Evolutionary conservation across 2,329 filamentous ascomycete species (phyloP).

Genomic region (Pseudophaeomoniella oleicola): DNA sequence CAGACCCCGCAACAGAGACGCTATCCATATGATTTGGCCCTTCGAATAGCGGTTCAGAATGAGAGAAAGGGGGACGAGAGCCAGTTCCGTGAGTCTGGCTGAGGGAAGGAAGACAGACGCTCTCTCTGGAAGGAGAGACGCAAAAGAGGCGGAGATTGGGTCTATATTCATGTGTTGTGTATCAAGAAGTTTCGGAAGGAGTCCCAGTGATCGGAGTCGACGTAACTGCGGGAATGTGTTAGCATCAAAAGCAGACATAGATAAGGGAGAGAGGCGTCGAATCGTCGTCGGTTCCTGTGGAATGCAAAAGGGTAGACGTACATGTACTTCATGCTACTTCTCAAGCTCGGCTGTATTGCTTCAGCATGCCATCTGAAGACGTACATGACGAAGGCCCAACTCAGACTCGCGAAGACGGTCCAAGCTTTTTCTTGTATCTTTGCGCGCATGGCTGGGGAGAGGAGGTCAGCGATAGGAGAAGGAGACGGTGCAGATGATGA

Average conservation of each 20-base stretch:
- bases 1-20: no score
- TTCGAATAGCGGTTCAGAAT: no score
- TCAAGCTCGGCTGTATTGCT: conserved; percentile 76
- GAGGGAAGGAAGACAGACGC: no score
- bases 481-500: conserved; percentile 24
- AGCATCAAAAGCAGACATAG: not conserved
- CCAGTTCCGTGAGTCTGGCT: no score
- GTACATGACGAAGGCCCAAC: conserved; percentile 92
- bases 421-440: conserved; percentile 60
- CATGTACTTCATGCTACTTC: conserved; percentile 96
- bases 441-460: conserved; percentile 12
- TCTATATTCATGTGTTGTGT: conserved; percentile 64
- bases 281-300: conserved; percentile 3
- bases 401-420: conserved; percentile 81
- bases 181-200: conserved; percentile 69
- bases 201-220: conserved; percentile 80
- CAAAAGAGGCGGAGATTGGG: no score
- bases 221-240: conserved; percentile 34
- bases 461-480: conserved; percentile 20
- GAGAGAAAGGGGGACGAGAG: no score
- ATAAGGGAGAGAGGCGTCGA: conserved; percentile 3
- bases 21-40: no score
- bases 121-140: no score
- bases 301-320: conserved; percentile 41
- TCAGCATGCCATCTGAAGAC: conserved; percentile 86